Base-by-base conservation (phyloP, 148 eudicot species). In the Silene latifolia region DNA sequence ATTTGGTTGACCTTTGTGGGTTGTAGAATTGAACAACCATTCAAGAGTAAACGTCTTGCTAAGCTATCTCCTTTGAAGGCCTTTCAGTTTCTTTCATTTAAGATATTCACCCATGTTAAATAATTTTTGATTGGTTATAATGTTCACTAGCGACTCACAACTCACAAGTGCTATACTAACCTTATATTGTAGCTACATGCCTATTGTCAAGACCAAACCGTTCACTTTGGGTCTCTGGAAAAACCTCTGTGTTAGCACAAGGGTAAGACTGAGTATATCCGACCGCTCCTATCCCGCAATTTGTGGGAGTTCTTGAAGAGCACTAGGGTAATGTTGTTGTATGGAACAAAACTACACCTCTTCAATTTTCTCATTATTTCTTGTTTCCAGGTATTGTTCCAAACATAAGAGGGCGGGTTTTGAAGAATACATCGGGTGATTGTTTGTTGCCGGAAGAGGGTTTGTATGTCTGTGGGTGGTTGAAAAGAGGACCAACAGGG, bases 401-500 rank as follows among this genome's bases (percentile, higher is more conserved):
- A 69, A 95, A 92, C 80, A 60, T 76, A 73, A 83, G 86, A 78
- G 97, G 99, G 18, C 89, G 97, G 79, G 99, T 92, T 59, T 39
- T 92, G 32, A 78, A 69, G 57, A 64, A 70, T 67, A 68, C 68
- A 71, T 72, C 83, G 20, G 83, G 69, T 72, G 87, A 83, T 74
- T 13, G 23, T 64, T 44, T 25, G 67, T 77, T 76, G 63, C 76
- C 74, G 23, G 91, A 87, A 73, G 81, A 72, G 32, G 97, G 96
- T 20, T 77, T 92, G 76, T 95, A 92, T 65, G 97, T 95, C 9
- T 92, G 97, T 78, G 97, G 99, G 68, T 95, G 98, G 99, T 79
- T 95, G 82, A 95, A 95, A 86, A 86, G 98, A 80, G 98, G 98
- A 67, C 97, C 98, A 60, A 92, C 96, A 17, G 97, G 97, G 63